Base-by-base conservation (phyloP, 1,139 yeast genomes). In the Magnusiomyces magnusii region DNA sequence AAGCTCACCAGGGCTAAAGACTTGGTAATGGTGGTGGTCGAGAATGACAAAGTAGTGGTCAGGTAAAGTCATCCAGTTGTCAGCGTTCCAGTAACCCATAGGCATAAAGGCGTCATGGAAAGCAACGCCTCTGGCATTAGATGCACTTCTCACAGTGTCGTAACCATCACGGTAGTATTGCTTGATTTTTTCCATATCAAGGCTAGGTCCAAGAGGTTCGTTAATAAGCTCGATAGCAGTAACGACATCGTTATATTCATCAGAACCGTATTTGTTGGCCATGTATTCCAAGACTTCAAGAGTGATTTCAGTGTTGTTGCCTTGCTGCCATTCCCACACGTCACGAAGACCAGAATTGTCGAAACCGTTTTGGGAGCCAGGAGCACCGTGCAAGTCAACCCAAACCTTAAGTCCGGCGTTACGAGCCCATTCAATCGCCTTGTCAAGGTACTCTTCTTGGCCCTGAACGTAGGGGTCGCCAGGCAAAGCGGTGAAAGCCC, bases 21-120 rank as follows among this genome's bases (percentile, higher is more conserved):
- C 95, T 76, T 90, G 96, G 77, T 93, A 93, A 70, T 87, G 87
- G 63, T 92, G 97, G 75, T 91, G 97, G 72, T 92, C 97, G 56
- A 91, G 73, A 36, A 88, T 84, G 56, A 87, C 86, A 67, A 85
- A 83, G 81, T 84, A 82, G 72, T 75, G 79, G 58, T 78, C 80
- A 52, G 69, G 69, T 60, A 71, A 60, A 61, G 66, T 70, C 73
- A 72, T 76, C 72, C 73, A 83, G 68, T 76, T 75, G 36, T 31
- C n/a, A n/a, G n/a, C 44, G 70, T 87, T 80, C 86, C 90, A 89
- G 75, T 83, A 86, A 53, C 81, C 79, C 42, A 76, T 66, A 5
- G 78, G 59, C 65, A 81, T 76, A 78, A 90, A 92, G 0, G 96
- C 90, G 69, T 87, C 95, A 68, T 87, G 93, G 64, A 85, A 73